These are phyloP conservation scores for Thelonectria olida DNA, from an alignment of 2,329 filamentous ascomycete species.

Conservation along the genomic window DNA sequence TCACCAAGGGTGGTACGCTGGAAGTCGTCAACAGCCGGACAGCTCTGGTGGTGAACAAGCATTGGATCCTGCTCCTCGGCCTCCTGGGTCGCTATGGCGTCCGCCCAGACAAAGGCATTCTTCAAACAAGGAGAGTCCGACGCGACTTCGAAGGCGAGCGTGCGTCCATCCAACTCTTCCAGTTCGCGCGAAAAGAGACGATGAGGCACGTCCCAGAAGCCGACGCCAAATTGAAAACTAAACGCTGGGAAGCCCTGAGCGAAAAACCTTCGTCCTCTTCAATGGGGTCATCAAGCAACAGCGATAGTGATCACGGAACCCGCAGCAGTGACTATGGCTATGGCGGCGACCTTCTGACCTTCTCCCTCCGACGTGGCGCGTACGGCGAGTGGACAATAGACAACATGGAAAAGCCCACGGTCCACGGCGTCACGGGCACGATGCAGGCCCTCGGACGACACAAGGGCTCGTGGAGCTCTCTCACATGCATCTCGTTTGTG, in stretches of 20 bases:
- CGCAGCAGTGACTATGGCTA: neutral
- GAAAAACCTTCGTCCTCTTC: too few species aligned
- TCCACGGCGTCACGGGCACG: constrained; percentile 7
- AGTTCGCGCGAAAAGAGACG: neutral
- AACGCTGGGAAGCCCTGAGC: too few species aligned
- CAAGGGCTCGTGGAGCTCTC: constrained; percentile 20
- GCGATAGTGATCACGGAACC: too few species aligned
- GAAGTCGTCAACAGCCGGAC: constrained; percentile 19
- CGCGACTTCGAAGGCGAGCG: constrained; percentile 14
- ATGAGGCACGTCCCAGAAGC: neutral
- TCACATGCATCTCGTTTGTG: constrained; percentile 18
- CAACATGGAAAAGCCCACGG: neutral
- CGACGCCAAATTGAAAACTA: too few species aligned
- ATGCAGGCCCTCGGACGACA: constrained; percentile 14
- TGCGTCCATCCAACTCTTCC: constrained; percentile 9
- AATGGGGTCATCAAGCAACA: too few species aligned
- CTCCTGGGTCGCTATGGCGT: constrained; percentile 15
- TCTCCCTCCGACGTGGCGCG: constrained; percentile 1
- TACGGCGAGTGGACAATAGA: constrained; percentile 11
- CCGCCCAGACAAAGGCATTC: constrained; percentile 12
- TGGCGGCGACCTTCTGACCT: neutral
- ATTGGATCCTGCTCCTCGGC: constrained; percentile 18
- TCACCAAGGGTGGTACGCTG: constrained; percentile 2
- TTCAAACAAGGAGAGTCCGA: neutral
- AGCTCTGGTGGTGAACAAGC: constrained; percentile 13